A percentile compares a stretch with the other conserved stretches of the same genome.
phyloP scores from a whole-genome alignment of 768 basidiomycete genomes.

The Pisolithus marmoratus region DNA sequence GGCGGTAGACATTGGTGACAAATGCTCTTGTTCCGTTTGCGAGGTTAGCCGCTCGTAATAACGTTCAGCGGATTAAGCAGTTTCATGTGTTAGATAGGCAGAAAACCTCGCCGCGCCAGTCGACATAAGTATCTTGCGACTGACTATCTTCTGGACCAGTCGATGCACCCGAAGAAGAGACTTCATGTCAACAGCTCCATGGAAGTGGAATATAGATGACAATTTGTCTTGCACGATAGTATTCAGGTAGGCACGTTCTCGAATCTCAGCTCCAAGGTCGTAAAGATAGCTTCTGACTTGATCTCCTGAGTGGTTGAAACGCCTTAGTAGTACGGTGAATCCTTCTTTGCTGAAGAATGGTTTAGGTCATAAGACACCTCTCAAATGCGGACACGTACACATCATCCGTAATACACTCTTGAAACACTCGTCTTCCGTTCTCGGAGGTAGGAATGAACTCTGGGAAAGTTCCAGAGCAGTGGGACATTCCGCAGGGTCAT shows the following conservation, averaged over 20 bases:
- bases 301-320: constrained; percentile 67
- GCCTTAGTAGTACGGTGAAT: constrained; percentile 75
- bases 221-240: constrained; percentile 75
- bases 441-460: constrained; percentile 67
- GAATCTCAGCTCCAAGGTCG: constrained; percentile 60
- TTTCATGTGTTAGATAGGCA: constrained; percentile 74
- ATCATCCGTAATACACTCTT: constrained; percentile 73
- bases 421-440: constrained; percentile 82
- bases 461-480: constrained; percentile 80
- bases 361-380: not conserved
- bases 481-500: constrained; percentile 74
- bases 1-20: constrained; percentile 65
- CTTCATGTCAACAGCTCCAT: constrained; percentile 86
- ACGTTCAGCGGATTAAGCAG: constrained; percentile 69
- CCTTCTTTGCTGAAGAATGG: constrained; percentile 54
- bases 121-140: constrained; percentile 68
- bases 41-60: constrained; percentile 63
- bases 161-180: constrained; percentile 76
- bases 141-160: constrained; percentile 57
- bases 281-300: constrained; percentile 67
- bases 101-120: constrained; percentile 74
- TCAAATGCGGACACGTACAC: constrained; percentile 38
- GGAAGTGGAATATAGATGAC: constrained; percentile 73
- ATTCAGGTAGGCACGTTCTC: constrained; percentile 66
- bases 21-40: constrained; percentile 74